These are phyloP conservation scores for Trichophyton benhamiae DNA, from an alignment of 2,329 filamentous ascomycete genomes.

Conservation along the genomic window DNA sequence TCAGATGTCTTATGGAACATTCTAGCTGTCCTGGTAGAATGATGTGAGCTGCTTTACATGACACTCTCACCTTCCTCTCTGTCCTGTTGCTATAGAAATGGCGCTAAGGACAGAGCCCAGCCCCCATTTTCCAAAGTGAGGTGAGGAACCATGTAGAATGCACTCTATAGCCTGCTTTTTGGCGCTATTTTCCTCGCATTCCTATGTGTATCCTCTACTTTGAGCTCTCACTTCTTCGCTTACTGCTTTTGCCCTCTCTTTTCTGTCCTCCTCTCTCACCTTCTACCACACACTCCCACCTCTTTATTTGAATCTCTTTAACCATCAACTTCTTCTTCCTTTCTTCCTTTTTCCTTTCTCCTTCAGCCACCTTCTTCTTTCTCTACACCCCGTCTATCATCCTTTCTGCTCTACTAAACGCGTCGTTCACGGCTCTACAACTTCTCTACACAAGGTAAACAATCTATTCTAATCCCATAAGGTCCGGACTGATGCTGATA, in stretches of 20 bases:
- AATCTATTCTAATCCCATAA: not conserved
- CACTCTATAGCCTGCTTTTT: not conserved
- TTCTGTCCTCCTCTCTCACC: not conserved
- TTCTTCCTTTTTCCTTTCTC: constrained; percentile 1
- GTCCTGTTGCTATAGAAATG: not conserved
- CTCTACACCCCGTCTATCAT: not conserved
- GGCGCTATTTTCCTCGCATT: not conserved
- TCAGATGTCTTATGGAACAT: not conserved
- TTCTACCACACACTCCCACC: not conserved
- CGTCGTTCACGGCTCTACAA: not conserved
- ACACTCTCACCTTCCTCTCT: not conserved
- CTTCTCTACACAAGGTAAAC: not conserved
- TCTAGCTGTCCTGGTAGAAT: not conserved
- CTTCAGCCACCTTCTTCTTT: not conserved
- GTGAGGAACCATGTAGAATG: not conserved
- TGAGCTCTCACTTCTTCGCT: constrained; percentile 1
- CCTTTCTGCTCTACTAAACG: not conserved
- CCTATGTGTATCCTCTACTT: not conserved
- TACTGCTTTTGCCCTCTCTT: not conserved
- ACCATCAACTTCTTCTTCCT: not conserved
- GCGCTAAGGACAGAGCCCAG: not conserved
- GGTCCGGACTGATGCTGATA: not conserved
- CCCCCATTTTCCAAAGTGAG: not conserved
- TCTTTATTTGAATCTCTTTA: not conserved
- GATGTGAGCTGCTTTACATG: not conserved